Conservation (phyloP, 331 rosid genomes). For the Pyracantha coccinea region DNA sequence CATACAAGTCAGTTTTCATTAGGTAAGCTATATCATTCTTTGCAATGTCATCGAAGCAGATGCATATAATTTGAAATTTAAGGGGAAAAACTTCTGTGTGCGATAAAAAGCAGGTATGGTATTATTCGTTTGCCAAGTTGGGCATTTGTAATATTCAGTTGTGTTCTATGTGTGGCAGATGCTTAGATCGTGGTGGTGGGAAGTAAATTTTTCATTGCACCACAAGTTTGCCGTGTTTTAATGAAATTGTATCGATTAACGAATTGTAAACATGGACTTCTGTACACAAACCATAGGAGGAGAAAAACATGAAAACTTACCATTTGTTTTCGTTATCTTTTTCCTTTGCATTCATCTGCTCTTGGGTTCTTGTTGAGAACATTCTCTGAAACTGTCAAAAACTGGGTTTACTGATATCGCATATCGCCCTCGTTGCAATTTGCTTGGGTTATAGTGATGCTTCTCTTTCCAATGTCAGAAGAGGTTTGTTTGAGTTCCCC, state of each 20-base stretch:
- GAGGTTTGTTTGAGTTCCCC: not conserved
- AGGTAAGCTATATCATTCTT: constrained; percentile 26
- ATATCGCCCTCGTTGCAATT: not conserved
- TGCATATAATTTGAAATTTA: constrained; percentile 2
- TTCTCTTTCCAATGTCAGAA: too few relatives aligned
- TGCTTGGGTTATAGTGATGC: not conserved
- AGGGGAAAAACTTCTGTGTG: not conserved
- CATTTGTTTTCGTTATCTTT: not conserved
- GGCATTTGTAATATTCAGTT: not conserved
- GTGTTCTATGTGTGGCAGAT: not conserved
- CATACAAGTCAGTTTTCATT: not conserved
- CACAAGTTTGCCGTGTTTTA: not conserved
- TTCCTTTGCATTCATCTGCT: not conserved
- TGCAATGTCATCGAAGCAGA: constrained; percentile 4
- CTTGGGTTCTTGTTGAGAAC: not conserved
- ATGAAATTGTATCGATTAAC: not conserved
- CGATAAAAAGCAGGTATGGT: not conserved
- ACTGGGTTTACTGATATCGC: not conserved
- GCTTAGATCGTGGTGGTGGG: not conserved
- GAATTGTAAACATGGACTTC: not conserved
- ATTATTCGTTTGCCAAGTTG: not conserved
- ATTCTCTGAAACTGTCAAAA: not conserved
- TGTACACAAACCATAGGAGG: not conserved
- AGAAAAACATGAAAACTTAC: not conserved
- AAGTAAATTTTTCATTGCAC: not conserved